Base-by-base conservation (phyloP, 108 stramenopile genomes). In the Nannochloropsis granulata region DNA sequence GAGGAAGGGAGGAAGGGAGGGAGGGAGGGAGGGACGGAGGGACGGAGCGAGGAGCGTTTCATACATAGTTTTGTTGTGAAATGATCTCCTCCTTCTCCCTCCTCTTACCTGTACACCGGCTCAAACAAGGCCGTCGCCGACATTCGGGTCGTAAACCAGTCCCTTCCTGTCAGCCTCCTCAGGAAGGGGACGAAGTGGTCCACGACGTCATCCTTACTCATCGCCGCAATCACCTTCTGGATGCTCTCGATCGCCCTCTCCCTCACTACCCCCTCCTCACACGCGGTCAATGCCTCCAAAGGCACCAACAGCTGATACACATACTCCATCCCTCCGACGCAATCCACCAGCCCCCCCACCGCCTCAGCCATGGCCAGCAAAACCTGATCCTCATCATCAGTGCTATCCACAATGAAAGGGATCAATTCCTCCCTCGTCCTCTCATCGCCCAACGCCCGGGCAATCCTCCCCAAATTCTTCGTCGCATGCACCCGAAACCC, bases 71-170 rank as follows among this genome's bases (percentile, higher is more conserved):
- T 34, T 1, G 34, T 1, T 3, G 34, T 3, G 34, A 3, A 1
- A 34, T 34, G 34, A 5, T 34, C 2, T 34, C 34, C 34, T 34
- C 34, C 10, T 24, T 13, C 79, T 25, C 24, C 79, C 23, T 12
- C 13, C 3, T 14, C 25, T 24, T 25, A 80, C 79, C 71, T 24
- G 86, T 93, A 94, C 16, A 93, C 93, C 44, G 79, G 81, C 11
- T 92, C 88, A 82, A 93, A 78, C 86, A 96, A 91, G 23, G 94
- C 95, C 79, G 93, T 94, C 23, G 94, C 95, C 78, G 91, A 91
- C 12, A 97, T 95, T 81, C 97, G 94, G 79, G 96, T 91, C 13
- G 98, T 97, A 92, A 98, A 99, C 97, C 97, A 99, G 79, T 99
- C 98, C 78, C 95, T 93, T 24, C 85, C 86, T 24, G 91, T 92